Evolutionary conservation across 768 basidiomycete species (phyloP).

Genomic region (Mycena chlorophos): DNA sequence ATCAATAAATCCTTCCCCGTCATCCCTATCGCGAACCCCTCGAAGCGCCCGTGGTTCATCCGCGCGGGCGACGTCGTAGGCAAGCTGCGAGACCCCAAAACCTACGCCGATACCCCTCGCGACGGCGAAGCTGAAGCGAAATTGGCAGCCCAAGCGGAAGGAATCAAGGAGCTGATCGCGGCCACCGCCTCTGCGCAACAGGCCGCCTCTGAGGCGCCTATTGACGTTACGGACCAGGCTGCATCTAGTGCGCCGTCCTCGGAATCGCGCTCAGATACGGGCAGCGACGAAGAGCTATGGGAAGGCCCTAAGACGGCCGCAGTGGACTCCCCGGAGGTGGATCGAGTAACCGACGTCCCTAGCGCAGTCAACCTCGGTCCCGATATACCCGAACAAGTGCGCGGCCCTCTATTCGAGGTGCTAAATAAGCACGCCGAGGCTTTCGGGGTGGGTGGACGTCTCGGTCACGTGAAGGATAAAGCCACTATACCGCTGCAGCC

Average conservation of each 20-base stretch:
- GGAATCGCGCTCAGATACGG: background rate
- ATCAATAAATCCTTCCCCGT: background rate
- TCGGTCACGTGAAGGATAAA: conserved; percentile 27
- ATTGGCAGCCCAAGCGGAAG: background rate
- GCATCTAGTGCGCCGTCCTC: no score
- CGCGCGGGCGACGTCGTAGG: background rate
- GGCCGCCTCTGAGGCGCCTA: background rate
- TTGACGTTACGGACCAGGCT: background rate
- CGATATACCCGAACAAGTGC: background rate
- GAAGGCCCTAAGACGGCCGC: conserved; percentile 33
- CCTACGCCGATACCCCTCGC: background rate
- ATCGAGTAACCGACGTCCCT: background rate
- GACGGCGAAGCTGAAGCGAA: background rate
- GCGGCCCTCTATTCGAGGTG: conserved; percentile 13
- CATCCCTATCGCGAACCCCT: background rate
- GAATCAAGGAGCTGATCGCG: background rate
- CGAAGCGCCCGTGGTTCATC: background rate
- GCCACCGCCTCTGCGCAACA: background rate
- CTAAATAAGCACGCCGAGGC: conserved; percentile 20
- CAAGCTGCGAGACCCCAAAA: background rate
- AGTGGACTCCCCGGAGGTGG: conserved; percentile 12
- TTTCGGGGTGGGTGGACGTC: conserved; percentile 31
- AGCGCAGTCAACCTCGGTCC: background rate
- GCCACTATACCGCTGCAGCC: conserved; percentile 26
- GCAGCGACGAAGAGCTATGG: conserved; percentile 19